Evolutionary conservation across 495 filamentous ascomycete species (phyloP), one percentile per base, ranked within the genome.

Genomic region (Podospora bellae-mahoneyi): DNA sequence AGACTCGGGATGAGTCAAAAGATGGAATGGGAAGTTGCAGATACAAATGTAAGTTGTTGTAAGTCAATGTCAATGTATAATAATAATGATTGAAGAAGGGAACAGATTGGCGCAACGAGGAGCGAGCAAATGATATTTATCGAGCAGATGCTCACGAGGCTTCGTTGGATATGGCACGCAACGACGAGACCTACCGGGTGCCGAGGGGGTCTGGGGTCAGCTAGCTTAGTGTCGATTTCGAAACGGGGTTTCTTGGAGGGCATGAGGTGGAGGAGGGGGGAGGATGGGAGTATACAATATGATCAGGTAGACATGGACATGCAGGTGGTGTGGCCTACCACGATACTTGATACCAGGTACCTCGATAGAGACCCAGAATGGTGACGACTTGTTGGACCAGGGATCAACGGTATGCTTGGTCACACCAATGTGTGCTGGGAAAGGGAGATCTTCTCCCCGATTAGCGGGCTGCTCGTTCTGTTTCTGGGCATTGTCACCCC

Each of bases 51-150:
- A 32, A 32, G 30, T 32, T 32, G 30, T 48, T 10, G 39, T 48
- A 48, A 13, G 39, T 48, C 39, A 48, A 48, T 48, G 39, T 23
- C 23, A 23, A 23, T 23, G 23, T 23, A 23, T 23, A 23, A 23
- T 32, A 32, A 32, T 48, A 48, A 48, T 48, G 39, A 48, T 48
- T 74, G 48, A 68, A 67, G 61, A 67, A 66, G 57, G 65, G 68
- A 68, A 19, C 60, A 23, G 68, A 69, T 73, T 70, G 71, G 73
- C 68, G 65, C 59, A 63, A 20, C 68, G 56, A 26, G 66, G 61
- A 28, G 72, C 30, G 66, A 68, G 64, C 73, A 66, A 75, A 75
- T 68, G 70, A 73, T 75, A 75, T 69, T 76, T 78, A 74, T 74
- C 71, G 71, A 76, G 70, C 73, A 61, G 30, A 63, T 66, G 28